Evolutionary conservation across 768 basidiomycete genomes (phyloP).

Genomic region (Auricularia auricula-judae): DNA sequence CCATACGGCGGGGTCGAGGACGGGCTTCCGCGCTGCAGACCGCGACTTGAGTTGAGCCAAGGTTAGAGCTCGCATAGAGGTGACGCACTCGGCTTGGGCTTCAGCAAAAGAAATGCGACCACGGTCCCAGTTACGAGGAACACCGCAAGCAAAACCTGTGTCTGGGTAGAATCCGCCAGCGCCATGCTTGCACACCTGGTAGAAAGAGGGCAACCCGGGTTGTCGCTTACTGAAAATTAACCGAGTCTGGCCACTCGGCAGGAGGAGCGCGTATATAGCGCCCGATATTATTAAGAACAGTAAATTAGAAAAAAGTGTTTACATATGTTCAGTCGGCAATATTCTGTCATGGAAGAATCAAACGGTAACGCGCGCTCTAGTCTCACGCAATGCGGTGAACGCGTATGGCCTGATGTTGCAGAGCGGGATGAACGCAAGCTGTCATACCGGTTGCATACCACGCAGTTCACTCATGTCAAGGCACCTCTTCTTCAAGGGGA

Average conservation of each 20-base stretch:
- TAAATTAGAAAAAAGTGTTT: no score
- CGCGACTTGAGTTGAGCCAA: background rate
- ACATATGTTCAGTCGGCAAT: no score
- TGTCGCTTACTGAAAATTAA: background rate
- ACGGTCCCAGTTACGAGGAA: conserved; percentile 4
- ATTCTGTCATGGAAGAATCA: no score
- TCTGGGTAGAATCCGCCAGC: background rate
- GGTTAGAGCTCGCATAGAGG: no score
- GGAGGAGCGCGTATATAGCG: background rate
- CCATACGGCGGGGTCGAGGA: conserved; percentile 68
- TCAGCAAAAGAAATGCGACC: conserved; percentile 5
- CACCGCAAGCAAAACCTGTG: conserved; percentile 5
- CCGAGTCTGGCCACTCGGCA: background rate
- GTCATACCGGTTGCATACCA: no score
- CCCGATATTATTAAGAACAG: background rate
- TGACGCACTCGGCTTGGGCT: conserved; percentile 4
- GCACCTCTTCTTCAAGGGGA: no score
- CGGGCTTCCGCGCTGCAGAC: conserved; percentile 49
- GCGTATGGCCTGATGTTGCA: no score
- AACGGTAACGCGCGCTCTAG: no score
- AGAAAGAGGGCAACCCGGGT: background rate
- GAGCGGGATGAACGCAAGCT: no score
- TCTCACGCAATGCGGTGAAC: no score
- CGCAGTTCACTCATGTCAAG: no score
- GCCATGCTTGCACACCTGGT: background rate